Percentiles rank a stretch among this genome's conserved stretches.
Evolutionary conservation across 768 basidiomycete genomes (phyloP).

Genomic region (Tephrocybe sp.): DNA sequence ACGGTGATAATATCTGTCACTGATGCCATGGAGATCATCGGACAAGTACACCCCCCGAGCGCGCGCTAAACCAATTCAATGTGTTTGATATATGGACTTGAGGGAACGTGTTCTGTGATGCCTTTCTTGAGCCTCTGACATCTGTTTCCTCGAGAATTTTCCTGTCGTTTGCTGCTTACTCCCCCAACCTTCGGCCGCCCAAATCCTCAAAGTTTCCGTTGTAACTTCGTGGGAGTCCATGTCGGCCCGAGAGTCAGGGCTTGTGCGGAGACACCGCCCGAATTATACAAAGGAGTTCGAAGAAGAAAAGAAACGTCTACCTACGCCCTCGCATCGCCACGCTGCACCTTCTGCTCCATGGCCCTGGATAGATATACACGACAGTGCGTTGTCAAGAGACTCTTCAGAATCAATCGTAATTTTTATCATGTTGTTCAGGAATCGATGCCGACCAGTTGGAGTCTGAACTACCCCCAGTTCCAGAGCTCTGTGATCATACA

Average conservation of each 20-base stretch:
- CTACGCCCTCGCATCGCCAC: constrained; percentile 42
- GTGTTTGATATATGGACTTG: background rate
- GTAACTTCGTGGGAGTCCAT: too few relatives aligned
- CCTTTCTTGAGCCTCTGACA: too few relatives aligned
- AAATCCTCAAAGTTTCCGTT: too few relatives aligned
- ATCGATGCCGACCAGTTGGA: constrained; percentile 34
- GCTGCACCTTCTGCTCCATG: constrained; percentile 45
- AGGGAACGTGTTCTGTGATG: too few relatives aligned
- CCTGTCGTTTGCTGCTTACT: too few relatives aligned
- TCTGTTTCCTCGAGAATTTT: too few relatives aligned
- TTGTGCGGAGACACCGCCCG: constrained; percentile 10
- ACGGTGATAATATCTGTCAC: too few relatives aligned
- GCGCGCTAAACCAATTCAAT: background rate
- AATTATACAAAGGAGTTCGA: constrained; percentile 14
- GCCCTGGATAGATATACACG: constrained; percentile 44
- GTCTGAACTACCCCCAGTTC: constrained; percentile 31
- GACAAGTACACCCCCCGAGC: too few relatives aligned
- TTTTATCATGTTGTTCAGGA: constrained; percentile 21
- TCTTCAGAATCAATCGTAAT: background rate
- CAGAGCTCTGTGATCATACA: constrained; percentile 34
- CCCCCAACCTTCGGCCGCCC: too few relatives aligned
- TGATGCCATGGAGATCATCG: too few relatives aligned
- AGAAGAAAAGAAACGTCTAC: constrained; percentile 19
- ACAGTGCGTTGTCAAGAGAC: constrained; percentile 24
- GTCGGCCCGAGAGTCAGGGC: constrained; percentile 2